Evolutionary conservation across 2,329 filamentous ascomycete species (phyloP), one percentile per base, ranked within the genome.

Genomic region (Zalaria sp.): DNA sequence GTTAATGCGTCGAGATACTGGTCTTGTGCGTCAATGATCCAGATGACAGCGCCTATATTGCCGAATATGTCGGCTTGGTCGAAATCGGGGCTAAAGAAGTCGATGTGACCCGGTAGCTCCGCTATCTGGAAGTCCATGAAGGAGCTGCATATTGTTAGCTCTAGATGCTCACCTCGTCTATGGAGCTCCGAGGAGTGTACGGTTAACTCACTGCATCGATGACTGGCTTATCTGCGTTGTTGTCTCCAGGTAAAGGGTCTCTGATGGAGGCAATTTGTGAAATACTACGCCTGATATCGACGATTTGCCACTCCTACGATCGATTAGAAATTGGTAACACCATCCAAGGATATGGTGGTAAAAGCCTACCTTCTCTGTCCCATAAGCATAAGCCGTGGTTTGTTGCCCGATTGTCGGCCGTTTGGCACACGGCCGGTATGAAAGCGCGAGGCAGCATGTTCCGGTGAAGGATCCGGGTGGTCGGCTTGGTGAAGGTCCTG

Each of bases 111-210:
- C 2, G 91, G 91, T 44, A 98, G 88, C 58, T 98, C 91, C 84
- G 88, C 95, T 38, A 95, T 85, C 64, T 96, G 89, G 52, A 96
- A 95, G 58, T 96, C 89, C 87, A 96, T 95, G 59, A 98, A 96
- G 3, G 91, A 96, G 52, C 87, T 95, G 44, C 8, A 26, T 4
- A 25, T 27, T 42, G n/a, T 35, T 38, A 28, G 28, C 37, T 9
- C 34, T 28, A 3, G 28, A 32, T 31, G 51, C 8, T 28, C 9
- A 2, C 18, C 18, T 18, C 18, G 18, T 18, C 18, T 18, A 18
- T 18, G 18, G 18, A 25, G n/a, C 5, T 10, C 26, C 26, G 36
- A 35, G 7, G 25, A 2, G 2, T 5, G n/a, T 11, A 5, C 25
- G 9, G 8, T 37, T 35, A 29, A 68, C 85, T 65, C 62, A 95